These are phyloP conservation scores for Coemansia sp. DNA, from an alignment of 192 early-diverging fungal species.

Conservation along the genomic window DNA sequence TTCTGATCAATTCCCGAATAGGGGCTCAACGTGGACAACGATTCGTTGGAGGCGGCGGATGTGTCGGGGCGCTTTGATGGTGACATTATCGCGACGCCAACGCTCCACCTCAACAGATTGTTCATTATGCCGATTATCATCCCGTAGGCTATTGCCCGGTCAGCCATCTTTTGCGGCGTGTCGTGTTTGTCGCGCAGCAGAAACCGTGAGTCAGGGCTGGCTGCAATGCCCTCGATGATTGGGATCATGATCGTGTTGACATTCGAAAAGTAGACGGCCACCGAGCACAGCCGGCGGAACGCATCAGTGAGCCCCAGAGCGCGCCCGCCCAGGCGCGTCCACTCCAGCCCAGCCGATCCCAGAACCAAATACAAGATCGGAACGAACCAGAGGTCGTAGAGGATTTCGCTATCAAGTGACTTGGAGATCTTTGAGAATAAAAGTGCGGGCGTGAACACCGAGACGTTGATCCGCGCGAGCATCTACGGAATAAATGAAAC, in stretches of 20 bases:
- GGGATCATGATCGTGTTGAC: conserved; percentile 70
- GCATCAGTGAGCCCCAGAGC: conserved; percentile 43
- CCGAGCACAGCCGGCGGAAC: conserved; percentile 61
- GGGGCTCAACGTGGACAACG: background rate
- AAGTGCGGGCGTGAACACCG: conserved; percentile 70
- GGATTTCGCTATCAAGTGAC: conserved; percentile 58
- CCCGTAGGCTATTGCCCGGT: conserved; percentile 72
- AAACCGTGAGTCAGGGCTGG: conserved; percentile 43
- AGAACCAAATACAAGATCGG: conserved; percentile 51
- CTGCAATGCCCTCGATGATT: conserved; percentile 56
- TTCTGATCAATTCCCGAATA: background rate
- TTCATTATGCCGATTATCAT: conserved; percentile 73
- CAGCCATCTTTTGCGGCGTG: conserved; percentile 30
- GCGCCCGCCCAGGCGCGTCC: conserved; percentile 23
- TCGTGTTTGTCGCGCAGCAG: conserved; percentile 41
- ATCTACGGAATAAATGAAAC: conserved; percentile 7
- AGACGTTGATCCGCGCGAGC: conserved; percentile 57
- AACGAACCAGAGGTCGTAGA: conserved; percentile 66
- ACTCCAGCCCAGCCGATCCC: conserved; percentile 25
- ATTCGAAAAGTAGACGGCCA: conserved; percentile 66
- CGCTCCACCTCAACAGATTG: conserved; percentile 73
- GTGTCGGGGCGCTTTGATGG: conserved; percentile 10
- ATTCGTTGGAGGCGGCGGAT: background rate
- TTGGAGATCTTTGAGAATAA: conserved; percentile 70
- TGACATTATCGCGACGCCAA: conserved; percentile 61